Conservation (phyloP, 345 rosid species). For the Lenwebbia sp. region DNA sequence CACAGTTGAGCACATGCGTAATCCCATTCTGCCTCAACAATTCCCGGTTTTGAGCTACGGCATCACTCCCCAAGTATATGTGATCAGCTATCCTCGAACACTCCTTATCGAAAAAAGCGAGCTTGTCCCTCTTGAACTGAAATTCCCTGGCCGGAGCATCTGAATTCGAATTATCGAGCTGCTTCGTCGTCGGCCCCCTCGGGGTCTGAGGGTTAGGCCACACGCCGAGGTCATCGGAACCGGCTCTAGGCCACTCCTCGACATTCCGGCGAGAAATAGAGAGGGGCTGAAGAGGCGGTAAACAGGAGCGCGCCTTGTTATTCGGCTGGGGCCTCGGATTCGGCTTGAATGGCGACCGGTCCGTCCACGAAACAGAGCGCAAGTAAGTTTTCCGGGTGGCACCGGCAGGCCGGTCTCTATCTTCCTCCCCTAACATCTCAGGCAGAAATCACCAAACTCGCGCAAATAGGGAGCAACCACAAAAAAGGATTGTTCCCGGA, state of each 20-base stretch:
- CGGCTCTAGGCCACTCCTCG: constrained; percentile 68
- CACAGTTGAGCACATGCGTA: constrained; percentile 65
- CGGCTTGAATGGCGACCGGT: constrained; percentile 41
- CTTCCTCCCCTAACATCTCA: constrained; percentile 39
- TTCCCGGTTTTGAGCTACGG: constrained; percentile 60
- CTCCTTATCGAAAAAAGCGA: constrained; percentile 60
- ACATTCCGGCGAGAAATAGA: constrained; percentile 31
- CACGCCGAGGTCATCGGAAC: constrained; percentile 68
- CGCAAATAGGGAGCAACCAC: constrained; percentile 16
- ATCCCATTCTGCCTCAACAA: constrained; percentile 50
- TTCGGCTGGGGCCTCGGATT: constrained; percentile 24
- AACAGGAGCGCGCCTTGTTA: constrained; percentile 34
- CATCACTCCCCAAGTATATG: constrained; percentile 59
- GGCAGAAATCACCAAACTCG: constrained; percentile 3
- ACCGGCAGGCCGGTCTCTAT: constrained; percentile 15
- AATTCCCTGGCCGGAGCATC: constrained; percentile 36
- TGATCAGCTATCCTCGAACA: constrained; percentile 66
- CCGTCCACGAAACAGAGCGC: constrained; percentile 62
- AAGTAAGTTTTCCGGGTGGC: constrained; percentile 30
- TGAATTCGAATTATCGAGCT: constrained; percentile 7
- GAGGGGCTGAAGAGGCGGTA: constrained; percentile 59
- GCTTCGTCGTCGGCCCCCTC: constrained; percentile 15
- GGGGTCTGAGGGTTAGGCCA: constrained; percentile 74
- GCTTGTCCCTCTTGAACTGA: constrained; percentile 53
- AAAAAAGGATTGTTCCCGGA: constrained; percentile 27